Evolutionary conservation across 2,329 filamentous ascomycete genomes (phyloP).

Genomic region (Scolecobasidium constrictum): DNA sequence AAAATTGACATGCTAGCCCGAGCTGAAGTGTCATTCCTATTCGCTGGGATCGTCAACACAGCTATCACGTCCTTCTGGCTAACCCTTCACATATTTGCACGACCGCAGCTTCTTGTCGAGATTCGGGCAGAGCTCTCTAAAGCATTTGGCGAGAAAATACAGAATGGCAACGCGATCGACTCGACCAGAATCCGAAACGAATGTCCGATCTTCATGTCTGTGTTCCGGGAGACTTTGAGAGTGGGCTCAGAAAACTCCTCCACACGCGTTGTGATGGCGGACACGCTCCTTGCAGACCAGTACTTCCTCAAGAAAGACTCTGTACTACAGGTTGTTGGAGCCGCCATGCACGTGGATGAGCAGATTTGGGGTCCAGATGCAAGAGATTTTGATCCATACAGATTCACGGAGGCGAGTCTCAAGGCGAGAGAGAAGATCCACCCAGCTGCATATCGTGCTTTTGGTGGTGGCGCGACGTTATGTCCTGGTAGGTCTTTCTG

Average conservation of each 20-base stretch:
- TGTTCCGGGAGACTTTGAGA: slow-evolving; percentile 36
- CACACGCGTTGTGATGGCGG: slow-evolving; percentile 30
- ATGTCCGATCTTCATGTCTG: slow-evolving; percentile 34
- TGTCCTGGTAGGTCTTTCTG: neutral
- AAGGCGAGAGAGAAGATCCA: neutral
- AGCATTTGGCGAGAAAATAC: slow-evolving; percentile 9
- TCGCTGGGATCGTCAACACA: slow-evolving; percentile 32
- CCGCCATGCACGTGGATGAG: slow-evolving; percentile 30
- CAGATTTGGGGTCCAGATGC: slow-evolving; percentile 35
- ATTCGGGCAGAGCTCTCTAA: slow-evolving; percentile 28
- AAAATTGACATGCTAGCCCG: slow-evolving; percentile 14
- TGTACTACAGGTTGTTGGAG: slow-evolving; percentile 34
- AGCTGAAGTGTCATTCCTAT: slow-evolving; percentile 17
- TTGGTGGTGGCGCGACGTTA: neutral
- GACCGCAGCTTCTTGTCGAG: slow-evolving; percentile 26
- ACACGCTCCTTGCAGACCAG: slow-evolving; percentile 29
- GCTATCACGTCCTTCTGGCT: slow-evolving; percentile 35
- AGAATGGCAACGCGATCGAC: neutral
- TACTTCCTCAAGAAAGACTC: slow-evolving; percentile 34
- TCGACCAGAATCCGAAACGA: slow-evolving; percentile 23
- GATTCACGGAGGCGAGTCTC: slow-evolving; percentile 22
- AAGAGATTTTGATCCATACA: slow-evolving; percentile 28
- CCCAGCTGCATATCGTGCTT: neutral
- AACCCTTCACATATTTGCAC: slow-evolving; percentile 31
- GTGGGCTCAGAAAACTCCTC: slow-evolving; percentile 27